Conservation (phyloP, 2,329 filamentous ascomycete species). For the Calonectria pauciramosa region DNA sequence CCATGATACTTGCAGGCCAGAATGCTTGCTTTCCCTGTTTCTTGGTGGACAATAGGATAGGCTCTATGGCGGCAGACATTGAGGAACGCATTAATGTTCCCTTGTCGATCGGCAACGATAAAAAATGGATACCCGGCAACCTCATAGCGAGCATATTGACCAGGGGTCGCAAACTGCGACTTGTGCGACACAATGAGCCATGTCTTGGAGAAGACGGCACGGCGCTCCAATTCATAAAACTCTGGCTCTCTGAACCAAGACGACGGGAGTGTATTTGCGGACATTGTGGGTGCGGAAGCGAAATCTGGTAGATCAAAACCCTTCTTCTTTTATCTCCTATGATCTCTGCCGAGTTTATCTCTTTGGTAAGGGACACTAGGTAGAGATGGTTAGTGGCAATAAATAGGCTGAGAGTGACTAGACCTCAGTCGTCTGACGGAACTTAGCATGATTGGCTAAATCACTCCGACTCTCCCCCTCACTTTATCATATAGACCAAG, state of each 20-base stretch:
- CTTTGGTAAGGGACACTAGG: background rate
- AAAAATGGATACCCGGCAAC: conserved; percentile 20
- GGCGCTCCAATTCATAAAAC: conserved; percentile 21
- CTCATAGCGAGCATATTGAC: conserved; percentile 16
- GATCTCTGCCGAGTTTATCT: background rate
- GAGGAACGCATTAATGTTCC: conserved; percentile 19
- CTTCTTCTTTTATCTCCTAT: background rate
- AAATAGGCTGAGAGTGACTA: background rate
- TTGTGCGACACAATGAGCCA: conserved; percentile 20
- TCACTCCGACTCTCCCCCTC: background rate
- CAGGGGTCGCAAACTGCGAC: conserved; percentile 15
- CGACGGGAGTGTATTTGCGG: conserved; percentile 1
- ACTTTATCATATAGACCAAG: background rate
- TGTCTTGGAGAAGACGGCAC: conserved; percentile 16
- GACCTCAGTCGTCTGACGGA: background rate
- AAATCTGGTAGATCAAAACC: background rate
- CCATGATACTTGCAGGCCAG: conserved; percentile 14
- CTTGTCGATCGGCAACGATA: conserved; percentile 7
- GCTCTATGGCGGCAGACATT: conserved; percentile 15
- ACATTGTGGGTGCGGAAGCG: background rate
- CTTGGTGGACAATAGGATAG: conserved; percentile 16
- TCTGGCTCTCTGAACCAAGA: conserved; percentile 18
- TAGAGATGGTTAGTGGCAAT: background rate
- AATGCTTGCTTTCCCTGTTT: conserved; percentile 9
- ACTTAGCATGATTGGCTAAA: background rate